Percentiles rank a stretch among this genome's conserved stretches.
These are phyloP conservation scores for Argentina anserina DNA, from an alignment of 306 rosid species.

Conservation along the genomic window DNA sequence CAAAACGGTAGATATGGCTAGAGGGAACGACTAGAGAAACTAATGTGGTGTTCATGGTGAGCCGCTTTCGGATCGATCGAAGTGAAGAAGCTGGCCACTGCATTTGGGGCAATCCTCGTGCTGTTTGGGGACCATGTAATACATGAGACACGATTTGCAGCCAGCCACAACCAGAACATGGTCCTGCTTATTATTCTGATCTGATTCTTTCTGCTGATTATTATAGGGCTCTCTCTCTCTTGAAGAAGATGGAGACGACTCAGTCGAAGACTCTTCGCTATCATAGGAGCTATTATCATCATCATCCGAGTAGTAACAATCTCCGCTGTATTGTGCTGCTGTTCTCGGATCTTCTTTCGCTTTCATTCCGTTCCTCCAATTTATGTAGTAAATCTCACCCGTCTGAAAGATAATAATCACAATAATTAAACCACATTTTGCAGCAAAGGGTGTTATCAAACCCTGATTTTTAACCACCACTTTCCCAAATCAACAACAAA, in stretches of 20 bases:
- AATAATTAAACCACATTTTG: not conserved
- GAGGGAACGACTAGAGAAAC: not conserved
- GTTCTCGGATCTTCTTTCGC: conserved; percentile 87
- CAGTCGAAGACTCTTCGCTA: conserved; percentile 77
- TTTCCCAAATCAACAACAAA: not conserved
- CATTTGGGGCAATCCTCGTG: conserved; percentile 89
- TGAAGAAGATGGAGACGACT: conserved; percentile 45
- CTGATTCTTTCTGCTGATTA: not conserved
- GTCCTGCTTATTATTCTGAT: conserved; percentile 26
- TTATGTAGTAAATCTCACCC: conserved; percentile 91
- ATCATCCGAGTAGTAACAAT: conserved; percentile 46
- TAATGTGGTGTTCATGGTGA: conserved; percentile 40
- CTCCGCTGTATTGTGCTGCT: conserved; percentile 32
- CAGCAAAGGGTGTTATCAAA: not conserved
- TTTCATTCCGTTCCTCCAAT: conserved; percentile 93
- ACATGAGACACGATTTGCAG: conserved; percentile 92
- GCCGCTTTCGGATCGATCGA: conserved; percentile 71
- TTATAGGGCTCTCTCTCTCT: conserved; percentile 21
- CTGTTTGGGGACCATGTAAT: conserved; percentile 91
- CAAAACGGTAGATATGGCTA: not conserved
- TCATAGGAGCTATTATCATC: conserved; percentile 65
- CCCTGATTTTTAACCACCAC: not conserved
- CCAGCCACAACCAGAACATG: conserved; percentile 92
- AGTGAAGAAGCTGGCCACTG: conserved; percentile 82
- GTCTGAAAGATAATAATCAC: conserved; percentile 41